Evolutionary conservation across 371 early-diverging fungal species (phyloP), one percentile per base, ranked within the genome.

Genomic region (Mortierella sp.): DNA sequence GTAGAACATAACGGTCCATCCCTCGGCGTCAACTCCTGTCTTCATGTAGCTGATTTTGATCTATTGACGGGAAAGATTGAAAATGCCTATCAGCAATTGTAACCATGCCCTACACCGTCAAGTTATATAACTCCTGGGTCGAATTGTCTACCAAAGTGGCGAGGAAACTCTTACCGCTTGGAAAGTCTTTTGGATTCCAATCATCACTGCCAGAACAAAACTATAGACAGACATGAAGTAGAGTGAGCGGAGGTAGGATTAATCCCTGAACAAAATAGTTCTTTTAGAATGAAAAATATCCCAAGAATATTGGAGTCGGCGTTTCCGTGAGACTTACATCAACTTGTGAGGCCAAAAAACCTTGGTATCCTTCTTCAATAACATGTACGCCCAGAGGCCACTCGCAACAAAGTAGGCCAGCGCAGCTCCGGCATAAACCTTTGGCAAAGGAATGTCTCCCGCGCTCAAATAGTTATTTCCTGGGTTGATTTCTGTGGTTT

Each of bases 301-400:
- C 50, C 2, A 24, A 9, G 26, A 0, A 50, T 10, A 26, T 16
- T 21, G 16, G 13, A 52, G 2, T 75, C 2, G 42, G 58, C 42
- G 28, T 28, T 11, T 60, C 16, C 68, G 21, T 38, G 21, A 1
- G 10, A 72, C 89, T 75, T 90, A 90, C 91, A 92, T 89, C 58
- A 92, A 79, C 80, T 90, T 89, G 84, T 92, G 92, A 5, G 92
- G 91, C 78, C 91, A 89, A 74, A 90, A 90, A 10, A 92, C 89
- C 14, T 79, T 88, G 11, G 89, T 88, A 42, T 91, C 89, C 75
- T 84, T 88, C 60, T 85, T 84, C 52, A 87, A 28, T 14, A 91
- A 65, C 55, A 90, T 73, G 31, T 65, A 74, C 1, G 75, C 54
- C 92, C 92, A 91, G 47, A 89, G 78, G 5, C 31, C 80, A 24